Evolutionary conservation across 73 alveolate genomes (phyloP).

Genomic region (Tetrahymena malaccensis): DNA sequence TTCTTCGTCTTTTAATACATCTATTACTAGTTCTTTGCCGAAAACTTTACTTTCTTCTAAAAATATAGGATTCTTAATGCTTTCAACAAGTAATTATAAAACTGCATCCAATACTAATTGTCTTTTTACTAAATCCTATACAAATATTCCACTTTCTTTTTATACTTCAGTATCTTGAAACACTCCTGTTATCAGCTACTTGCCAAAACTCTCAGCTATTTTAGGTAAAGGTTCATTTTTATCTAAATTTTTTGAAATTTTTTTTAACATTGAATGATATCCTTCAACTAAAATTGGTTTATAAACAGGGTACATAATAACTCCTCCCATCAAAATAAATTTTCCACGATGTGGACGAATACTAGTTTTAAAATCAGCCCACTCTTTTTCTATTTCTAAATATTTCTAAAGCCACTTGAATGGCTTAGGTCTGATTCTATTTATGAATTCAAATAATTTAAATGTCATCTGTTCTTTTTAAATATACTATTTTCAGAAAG

Average conservation of each 20-base stretch:
- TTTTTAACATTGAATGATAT: background rate
- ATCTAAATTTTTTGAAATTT: background rate
- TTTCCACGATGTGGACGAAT: background rate
- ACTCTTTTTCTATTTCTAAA: background rate
- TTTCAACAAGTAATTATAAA: background rate
- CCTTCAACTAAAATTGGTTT: background rate
- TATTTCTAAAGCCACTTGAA: background rate
- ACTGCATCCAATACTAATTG: background rate
- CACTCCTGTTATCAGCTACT: background rate
- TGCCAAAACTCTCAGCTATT: background rate
- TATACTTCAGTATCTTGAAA: background rate
- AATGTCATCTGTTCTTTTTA: background rate
- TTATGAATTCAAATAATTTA: background rate
- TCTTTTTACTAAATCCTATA: background rate
- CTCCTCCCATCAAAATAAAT: background rate
- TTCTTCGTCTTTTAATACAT: background rate
- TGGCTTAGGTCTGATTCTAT: background rate
- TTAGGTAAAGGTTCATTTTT: background rate
- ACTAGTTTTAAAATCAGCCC: background rate
- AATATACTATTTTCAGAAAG: background rate
- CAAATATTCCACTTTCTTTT: background rate
- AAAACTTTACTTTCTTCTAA: background rate
- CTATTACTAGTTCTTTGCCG: background rate
- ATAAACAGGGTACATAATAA: background rate
- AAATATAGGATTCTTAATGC: background rate